Conservation (phyloP, 768 basidiomycete genomes). For the Amanita thiersii region DNA sequence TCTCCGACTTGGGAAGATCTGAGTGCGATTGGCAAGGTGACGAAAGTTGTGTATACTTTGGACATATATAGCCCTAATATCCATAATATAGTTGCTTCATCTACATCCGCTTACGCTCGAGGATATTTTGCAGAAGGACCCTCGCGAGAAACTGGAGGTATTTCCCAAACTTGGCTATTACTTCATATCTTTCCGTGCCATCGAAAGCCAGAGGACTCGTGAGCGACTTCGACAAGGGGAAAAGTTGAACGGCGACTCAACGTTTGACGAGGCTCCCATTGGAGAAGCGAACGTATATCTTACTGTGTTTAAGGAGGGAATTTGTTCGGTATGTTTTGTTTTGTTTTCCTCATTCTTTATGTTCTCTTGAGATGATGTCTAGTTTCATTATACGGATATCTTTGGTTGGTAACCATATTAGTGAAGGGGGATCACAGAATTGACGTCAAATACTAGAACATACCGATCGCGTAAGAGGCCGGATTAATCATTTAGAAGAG, state of each 20-base stretch:
- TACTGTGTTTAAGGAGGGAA: slow-evolving; percentile 82
- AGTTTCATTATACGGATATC: slow-evolving; percentile 91
- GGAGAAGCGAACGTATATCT: slow-evolving; percentile 85
- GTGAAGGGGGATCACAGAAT: slow-evolving; percentile 3
- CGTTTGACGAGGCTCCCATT: slow-evolving; percentile 35
- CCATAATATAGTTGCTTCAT: slow-evolving; percentile 58
- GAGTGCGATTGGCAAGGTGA: slow-evolving; percentile 75
- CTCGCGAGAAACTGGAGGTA: slow-evolving; percentile 84
- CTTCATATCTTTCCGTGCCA: slow-evolving; percentile 79
- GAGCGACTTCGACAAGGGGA: slow-evolving; percentile 27
- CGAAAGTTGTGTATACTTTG: slow-evolving; percentile 10
- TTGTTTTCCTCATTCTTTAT: not conserved
- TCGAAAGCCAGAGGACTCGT: slow-evolving; percentile 48
- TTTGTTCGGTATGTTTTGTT: slow-evolving; percentile 52
- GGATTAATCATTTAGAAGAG: slow-evolving; percentile 56
- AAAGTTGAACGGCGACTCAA: slow-evolving; percentile 16
- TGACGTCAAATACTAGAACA: slow-evolving; percentile 47
- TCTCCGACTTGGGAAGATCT: slow-evolving; percentile 87
- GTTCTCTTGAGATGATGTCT: slow-evolving; percentile 6
- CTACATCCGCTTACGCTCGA: slow-evolving; percentile 91
- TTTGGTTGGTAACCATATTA: slow-evolving; percentile 32
- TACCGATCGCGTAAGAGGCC: slow-evolving; percentile 64
- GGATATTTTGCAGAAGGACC: slow-evolving; percentile 87
- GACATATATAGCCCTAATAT: too few species aligned
- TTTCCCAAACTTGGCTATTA: slow-evolving; percentile 89